A percentile compares a stretch with the other conserved stretches of the same genome.
These are phyloP conservation scores for Candida krabiensis DNA, from an alignment of 805 yeast genomes.

Conservation along the genomic window DNA sequence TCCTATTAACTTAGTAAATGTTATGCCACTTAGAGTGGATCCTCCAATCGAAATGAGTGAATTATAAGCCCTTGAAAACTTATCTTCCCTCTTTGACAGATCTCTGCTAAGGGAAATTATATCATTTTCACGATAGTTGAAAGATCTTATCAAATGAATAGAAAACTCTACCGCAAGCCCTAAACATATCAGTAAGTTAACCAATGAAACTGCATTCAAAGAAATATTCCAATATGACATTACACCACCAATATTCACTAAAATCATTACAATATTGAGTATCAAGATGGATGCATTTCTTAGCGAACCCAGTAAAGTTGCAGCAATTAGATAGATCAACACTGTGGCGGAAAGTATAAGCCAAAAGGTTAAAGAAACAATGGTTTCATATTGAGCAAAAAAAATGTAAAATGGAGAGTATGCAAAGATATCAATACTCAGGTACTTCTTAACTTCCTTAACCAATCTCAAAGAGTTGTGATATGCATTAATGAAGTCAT, in stretches of 20 bases:
- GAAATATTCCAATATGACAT: slow-evolving; percentile 76
- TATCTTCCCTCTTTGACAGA: slow-evolving; percentile 12
- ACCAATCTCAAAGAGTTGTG: slow-evolving; percentile 68
- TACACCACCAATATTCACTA: slow-evolving; percentile 75
- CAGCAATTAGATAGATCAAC: slow-evolving; percentile 50
- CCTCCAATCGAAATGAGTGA: slow-evolving; percentile 83
- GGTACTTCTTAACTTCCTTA: slow-evolving; percentile 47
- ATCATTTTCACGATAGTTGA: slow-evolving; percentile 37
- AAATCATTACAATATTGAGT: slow-evolving; percentile 58
- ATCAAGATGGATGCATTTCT: slow-evolving; percentile 57
- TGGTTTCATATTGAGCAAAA: slow-evolving; percentile 81
- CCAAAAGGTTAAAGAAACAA: slow-evolving; percentile 56
- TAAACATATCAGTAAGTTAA: slow-evolving; percentile 86
- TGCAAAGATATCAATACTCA: slow-evolving; percentile 65
- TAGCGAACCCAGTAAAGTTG: slow-evolving; percentile 65
- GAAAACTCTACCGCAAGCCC: slow-evolving; percentile 95
- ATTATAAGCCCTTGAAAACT: slow-evolving; percentile 42
- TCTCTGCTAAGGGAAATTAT: slow-evolving; percentile 3
- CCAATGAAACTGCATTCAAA: slow-evolving; percentile 85
- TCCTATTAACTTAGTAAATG: slow-evolving; percentile 87
- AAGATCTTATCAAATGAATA: slow-evolving; percentile 81
- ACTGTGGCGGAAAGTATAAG: slow-evolving; percentile 53
- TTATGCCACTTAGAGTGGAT: slow-evolving; percentile 86
- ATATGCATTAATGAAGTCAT: slow-evolving; percentile 80
- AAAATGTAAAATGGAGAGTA: slow-evolving; percentile 92